Conservation (phyloP, 1,284 basidiomycete species). For the Xerocomus minutiporus region DNA sequence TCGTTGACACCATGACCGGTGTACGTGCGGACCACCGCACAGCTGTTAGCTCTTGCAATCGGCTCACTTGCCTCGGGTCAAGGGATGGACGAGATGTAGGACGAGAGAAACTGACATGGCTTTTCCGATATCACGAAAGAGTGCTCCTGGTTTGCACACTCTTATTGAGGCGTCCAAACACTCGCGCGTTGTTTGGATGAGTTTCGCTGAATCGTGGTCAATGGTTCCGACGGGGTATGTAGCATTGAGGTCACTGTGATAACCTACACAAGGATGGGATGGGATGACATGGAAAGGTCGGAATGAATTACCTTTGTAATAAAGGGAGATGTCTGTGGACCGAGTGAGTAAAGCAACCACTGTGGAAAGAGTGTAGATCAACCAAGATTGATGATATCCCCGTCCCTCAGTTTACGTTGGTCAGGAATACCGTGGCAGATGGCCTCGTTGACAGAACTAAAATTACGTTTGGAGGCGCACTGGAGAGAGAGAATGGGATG, state of each 20-base stretch:
- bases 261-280: constrained; percentile 45
- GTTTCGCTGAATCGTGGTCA: constrained; percentile 75
- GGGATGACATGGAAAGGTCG: background rate
- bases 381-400: constrained; percentile 94
- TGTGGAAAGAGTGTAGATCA: constrained; percentile 6
- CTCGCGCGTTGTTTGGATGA: constrained; percentile 78
- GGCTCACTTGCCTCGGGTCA: constrained; percentile 57
- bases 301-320: constrained; percentile 54
- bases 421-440: constrained; percentile 98
- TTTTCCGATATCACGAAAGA: constrained; percentile 82
- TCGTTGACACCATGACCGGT: constrained; percentile 90
- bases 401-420: constrained; percentile 77
- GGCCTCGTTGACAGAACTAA: constrained; percentile 84
- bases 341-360: constrained; percentile 11
- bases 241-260: constrained; percentile 88
- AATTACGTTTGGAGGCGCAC: constrained; percentile 4
- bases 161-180: constrained; percentile 85
- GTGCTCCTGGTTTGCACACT: constrained; percentile 84
- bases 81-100: constrained; percentile 2
- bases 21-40: constrained; percentile 82
- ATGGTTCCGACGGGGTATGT: constrained; percentile 87
- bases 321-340: constrained; percentile 55
- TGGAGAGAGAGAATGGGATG: constrained; percentile 3
- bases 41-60: constrained; percentile 73
- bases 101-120: constrained; percentile 54